Evolutionary conservation across 495 filamentous ascomycete genomes (phyloP), one percentile per base, ranked within the genome.

Genomic region (Talaromyces borbonicus): DNA sequence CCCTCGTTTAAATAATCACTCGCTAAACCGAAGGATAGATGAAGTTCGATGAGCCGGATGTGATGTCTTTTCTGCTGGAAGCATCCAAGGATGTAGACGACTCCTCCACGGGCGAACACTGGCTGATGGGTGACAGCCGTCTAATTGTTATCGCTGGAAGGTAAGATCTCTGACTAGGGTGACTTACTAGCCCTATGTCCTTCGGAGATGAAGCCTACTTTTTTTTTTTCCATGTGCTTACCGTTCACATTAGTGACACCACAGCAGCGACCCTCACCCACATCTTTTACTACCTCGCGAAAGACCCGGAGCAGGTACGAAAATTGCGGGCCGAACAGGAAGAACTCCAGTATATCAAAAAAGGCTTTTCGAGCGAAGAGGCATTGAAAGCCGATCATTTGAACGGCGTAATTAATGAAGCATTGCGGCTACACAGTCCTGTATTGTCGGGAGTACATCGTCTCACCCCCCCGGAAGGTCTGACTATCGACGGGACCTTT

Each of bases 91-190:
- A 58, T 15, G 52, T 52, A 14, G 51, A 50, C 6, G 57, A 56
- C n/a, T 54, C 47, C 0, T 35, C 58, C 25, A 46, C 57, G 20
- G 52, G 62, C 42, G 37, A 26, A 6, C 36, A 49, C 8, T 51
- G 59, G 32, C 55, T 70, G 6, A 43, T 56, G 20, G 63, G 63
- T 1, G 63, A 70, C 30, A 52, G 57, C 3, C 49, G 63, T 8
- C 50, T 62, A 0, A 59, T 67, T 19, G 56, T 68, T 12, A 52
- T 69, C 8, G 71, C 69, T 11, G 71, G 71, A 23, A 72, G 67
- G 66, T 70, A 18, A 14, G 51, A 37, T n/a, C n/a, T n/a, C n/a
- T n/a, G n/a, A n/a, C n/a, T n/a, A n/a, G n/a, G n/a, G n/a, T n/a
- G n/a, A n/a, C n/a, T n/a, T n/a, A n/a, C n/a, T n/a, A n/a, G n/a